phyloP scores from a whole-genome alignment of 139 green algal species.

The Pleodorina starrii region DNA sequence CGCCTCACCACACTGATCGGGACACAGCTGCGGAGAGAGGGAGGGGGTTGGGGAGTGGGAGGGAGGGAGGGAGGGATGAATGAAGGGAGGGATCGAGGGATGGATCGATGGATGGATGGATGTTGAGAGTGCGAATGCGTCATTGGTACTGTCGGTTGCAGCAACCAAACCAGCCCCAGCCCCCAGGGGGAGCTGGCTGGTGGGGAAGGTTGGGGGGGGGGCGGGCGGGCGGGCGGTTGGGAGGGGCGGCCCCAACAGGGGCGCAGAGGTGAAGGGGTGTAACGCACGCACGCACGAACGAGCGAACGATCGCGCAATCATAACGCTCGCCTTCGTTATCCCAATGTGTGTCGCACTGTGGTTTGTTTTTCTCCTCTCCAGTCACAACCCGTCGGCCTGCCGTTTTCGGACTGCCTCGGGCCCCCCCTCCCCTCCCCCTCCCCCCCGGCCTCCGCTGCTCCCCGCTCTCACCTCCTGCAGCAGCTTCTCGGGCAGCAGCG shows the following conservation, averaged over 20 bases:
- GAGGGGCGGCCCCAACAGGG: background rate
- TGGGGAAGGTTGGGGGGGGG: background rate
- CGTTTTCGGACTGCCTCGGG: no score
- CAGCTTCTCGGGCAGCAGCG: background rate
- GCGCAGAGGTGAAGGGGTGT: background rate
- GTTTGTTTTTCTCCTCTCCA: no score
- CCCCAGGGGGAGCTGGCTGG: background rate
- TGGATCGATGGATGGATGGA: no score
- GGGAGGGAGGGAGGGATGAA: background rate
- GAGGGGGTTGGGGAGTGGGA: background rate
- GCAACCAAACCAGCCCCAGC: no score
- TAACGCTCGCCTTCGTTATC: no score
- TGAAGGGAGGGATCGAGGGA: background rate
- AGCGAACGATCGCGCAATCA: background rate
- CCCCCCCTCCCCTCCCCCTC: background rate
- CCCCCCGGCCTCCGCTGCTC: no score
- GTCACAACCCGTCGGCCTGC: no score
- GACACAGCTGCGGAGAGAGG: constrained; percentile 32
- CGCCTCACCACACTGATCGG: constrained; percentile 33
- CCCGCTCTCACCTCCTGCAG: constrained; percentile 6
- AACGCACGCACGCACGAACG: background rate
- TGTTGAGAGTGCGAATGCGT: no score
- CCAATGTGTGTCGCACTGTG: no score
- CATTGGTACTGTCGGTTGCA: no score
- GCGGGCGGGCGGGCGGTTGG: background rate